These are phyloP conservation scores for Colletotrichum scovillei DNA, from an alignment of 2,329 filamentous ascomycete species.

Conservation along the genomic window DNA sequence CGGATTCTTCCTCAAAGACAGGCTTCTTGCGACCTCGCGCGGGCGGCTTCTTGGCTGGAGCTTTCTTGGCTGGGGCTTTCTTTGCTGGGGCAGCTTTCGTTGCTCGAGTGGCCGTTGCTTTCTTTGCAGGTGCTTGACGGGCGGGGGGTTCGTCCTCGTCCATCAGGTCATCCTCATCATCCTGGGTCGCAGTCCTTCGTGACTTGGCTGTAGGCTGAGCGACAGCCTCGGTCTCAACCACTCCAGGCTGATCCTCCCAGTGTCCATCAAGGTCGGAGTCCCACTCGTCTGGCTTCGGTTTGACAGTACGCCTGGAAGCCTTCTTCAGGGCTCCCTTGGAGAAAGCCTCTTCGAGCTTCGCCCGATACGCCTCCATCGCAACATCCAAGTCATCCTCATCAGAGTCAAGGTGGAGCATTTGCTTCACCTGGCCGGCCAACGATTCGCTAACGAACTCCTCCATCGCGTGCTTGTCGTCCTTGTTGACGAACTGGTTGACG, in stretches of 20 bases:
- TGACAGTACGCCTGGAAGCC: constrained; percentile 64
- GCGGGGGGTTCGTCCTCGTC: constrained; percentile 50
- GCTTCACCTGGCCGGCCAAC: constrained; percentile 75
- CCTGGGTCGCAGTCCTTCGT: constrained; percentile 40
- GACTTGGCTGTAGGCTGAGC: constrained; percentile 43
- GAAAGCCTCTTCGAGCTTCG: constrained; percentile 78
- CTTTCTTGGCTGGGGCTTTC: constrained; percentile 58
- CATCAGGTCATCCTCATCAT: constrained; percentile 63
- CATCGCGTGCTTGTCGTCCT: constrained; percentile 95
- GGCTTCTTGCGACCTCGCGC: constrained; percentile 54
- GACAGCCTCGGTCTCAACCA: constrained; percentile 61
- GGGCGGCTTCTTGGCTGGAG: constrained; percentile 48
- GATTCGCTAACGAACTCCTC: constrained; percentile 81
- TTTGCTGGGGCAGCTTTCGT: constrained; percentile 49
- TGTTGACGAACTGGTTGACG: constrained; percentile 91
- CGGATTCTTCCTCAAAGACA: constrained; percentile 47
- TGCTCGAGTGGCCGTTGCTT: constrained; percentile 38
- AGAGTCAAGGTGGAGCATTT: constrained; percentile 73
- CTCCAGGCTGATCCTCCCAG: constrained; percentile 85
- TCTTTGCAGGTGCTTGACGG: constrained; percentile 47
- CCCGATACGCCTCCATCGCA: constrained; percentile 79
- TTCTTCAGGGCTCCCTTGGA: constrained; percentile 70
- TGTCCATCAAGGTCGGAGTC: constrained; percentile 89
- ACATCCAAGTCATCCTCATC: constrained; percentile 77
- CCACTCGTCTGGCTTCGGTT: constrained; percentile 83